Evolutionary conservation across 106 monocot genomes (phyloP).

Genomic region (Chionographis japonica): DNA sequence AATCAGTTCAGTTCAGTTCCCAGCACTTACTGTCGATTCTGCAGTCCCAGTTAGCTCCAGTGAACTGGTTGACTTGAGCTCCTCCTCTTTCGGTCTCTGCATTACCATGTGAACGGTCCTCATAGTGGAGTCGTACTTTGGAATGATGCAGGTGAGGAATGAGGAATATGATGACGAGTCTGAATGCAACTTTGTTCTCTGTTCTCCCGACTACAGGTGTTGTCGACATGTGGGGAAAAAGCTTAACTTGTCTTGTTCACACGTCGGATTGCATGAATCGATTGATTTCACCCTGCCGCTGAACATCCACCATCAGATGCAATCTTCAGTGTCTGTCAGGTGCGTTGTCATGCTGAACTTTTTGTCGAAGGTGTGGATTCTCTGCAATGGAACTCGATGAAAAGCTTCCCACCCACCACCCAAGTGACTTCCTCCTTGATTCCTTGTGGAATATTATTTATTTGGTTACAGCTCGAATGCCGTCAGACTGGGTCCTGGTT

Average conservation of each 20-base stretch:
- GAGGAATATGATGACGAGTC: slow-evolving; percentile 11
- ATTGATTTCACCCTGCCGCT: neutral
- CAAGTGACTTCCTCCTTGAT: neutral
- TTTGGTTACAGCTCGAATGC: no score
- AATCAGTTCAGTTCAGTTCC: no score
- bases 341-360: no score
- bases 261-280: neutral
- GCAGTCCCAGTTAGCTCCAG: no score
- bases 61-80: neutral
- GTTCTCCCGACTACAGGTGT: neutral
- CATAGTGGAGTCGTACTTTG: slow-evolving; percentile 17
- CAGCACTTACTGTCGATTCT: no score
- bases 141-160: neutral
- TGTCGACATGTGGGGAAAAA: neutral
- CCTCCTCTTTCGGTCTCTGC: neutral
- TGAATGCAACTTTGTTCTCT: slow-evolving; percentile 19
- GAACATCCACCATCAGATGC: neutral
- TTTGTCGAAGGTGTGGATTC: neutral
- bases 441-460: neutral
- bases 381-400: neutral
- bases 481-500: no score
- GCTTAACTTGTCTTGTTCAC: slow-evolving; percentile 17
- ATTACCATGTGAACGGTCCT: slow-evolving; percentile 14
- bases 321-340: neutral
- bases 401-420: no score